A percentile compares a stretch with the other conserved stretches of the same genome.
phyloP scores from a whole-genome alignment of 805 yeast genomes.

The Wickerhamiella brachini region DNA sequence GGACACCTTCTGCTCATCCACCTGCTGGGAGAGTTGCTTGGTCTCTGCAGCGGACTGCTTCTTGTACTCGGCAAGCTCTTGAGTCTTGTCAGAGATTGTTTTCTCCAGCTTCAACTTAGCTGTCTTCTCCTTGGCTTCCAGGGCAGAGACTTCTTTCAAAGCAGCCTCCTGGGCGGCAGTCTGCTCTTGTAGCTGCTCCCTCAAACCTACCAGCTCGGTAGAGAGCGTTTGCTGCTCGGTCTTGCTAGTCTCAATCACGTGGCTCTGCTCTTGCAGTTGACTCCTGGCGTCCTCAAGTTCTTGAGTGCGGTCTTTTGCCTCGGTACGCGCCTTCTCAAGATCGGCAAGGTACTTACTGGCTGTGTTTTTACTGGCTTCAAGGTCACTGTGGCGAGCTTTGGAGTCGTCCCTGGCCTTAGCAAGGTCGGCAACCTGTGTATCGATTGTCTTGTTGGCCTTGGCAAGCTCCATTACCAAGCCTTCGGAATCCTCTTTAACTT shows the following conservation, averaged over 20 bases:
- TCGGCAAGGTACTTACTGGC: neutral
- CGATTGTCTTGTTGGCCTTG: neutral
- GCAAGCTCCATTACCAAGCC: neutral
- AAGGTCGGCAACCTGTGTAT: neutral
- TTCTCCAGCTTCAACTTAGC: neutral
- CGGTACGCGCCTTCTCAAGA: neutral
- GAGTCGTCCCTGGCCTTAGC: neutral
- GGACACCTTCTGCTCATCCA: neutral
- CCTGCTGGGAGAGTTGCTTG: neutral
- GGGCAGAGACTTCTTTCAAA: neutral
- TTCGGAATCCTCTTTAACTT: neutral
- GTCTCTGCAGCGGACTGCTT: neutral
- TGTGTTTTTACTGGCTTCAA: neutral
- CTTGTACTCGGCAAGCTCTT: neutral
- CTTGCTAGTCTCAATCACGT: neutral
- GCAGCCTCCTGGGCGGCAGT: neutral
- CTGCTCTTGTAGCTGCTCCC: neutral
- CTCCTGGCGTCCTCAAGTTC: neutral
- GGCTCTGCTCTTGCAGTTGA: neutral
- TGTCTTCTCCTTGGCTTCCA: neutral
- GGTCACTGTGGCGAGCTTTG: neutral
- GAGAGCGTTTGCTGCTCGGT: neutral
- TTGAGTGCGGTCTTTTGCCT: neutral
- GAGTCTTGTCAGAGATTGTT: too few species aligned
- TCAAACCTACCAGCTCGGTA: neutral